These are phyloP conservation scores for Dorcoceras hygrometricum DNA, from an alignment of 257 asterid species.

Conservation along the genomic window DNA sequence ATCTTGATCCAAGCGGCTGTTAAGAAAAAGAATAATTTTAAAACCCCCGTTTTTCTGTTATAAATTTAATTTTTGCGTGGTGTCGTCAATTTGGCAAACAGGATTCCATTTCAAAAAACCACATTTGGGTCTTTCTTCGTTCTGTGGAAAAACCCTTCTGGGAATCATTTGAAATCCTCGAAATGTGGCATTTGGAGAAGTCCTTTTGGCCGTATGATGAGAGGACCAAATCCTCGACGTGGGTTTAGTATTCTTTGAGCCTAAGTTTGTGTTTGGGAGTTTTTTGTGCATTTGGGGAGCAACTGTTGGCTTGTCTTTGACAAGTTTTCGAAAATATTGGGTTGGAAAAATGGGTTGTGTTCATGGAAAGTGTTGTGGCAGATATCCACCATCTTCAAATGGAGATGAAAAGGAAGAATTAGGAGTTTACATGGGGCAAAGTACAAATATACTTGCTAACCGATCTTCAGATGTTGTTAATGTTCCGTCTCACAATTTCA, in stretches of 20 bases:
- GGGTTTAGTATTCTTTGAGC: conserved; percentile 32
- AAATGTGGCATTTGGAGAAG: conserved; percentile 34
- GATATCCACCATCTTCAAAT: conserved; percentile 45
- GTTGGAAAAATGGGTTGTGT: conserved; percentile 73
- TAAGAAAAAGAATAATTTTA: neutral
- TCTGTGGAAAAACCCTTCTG: conserved; percentile 27
- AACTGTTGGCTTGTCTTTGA: conserved; percentile 22
- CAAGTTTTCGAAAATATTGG: conserved; percentile 24
- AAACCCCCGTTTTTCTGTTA: conserved; percentile 12
- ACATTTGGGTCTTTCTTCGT: conserved; percentile 27
- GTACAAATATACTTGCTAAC: conserved; percentile 36
- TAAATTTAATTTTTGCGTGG: conserved; percentile 12
- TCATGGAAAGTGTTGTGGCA: conserved; percentile 83
- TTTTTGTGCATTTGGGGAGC: conserved; percentile 43
- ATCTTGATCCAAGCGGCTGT: conserved; percentile 24
- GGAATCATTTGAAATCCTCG: conserved; percentile 9
- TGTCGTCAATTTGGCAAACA: conserved; percentile 21
- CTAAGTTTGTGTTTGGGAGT: conserved; percentile 42
- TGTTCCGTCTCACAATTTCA: conserved; percentile 72
- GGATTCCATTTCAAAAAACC: conserved; percentile 23
- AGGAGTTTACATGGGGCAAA: conserved; percentile 38
- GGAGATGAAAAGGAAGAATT: conserved; percentile 51
- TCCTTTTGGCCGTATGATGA: conserved; percentile 29
- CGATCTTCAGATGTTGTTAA: conserved; percentile 57
- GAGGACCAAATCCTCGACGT: conserved; percentile 27